Conservation (phyloP, 2,329 filamentous ascomycete genomes). For the Microsporum canis region DNA sequence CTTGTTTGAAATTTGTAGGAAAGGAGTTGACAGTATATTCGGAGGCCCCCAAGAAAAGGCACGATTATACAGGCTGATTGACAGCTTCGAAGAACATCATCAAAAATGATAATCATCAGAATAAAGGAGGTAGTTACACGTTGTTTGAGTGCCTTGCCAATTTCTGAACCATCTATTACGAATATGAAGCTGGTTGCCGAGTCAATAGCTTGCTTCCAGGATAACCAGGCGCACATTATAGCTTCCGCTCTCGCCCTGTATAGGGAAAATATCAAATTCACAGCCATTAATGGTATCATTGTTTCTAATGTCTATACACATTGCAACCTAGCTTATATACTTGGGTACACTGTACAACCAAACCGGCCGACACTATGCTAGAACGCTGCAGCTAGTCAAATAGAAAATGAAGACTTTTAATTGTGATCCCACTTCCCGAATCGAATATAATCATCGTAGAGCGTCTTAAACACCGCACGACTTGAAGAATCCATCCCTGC, state of each 20-base stretch:
- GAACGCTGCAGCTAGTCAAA: not conserved
- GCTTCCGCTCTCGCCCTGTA: too few species aligned
- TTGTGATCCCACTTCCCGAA: conserved; percentile 40
- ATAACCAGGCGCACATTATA: too few species aligned
- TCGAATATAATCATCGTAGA: conserved; percentile 43
- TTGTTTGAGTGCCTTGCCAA: not conserved
- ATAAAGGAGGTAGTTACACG: too few species aligned
- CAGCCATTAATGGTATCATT: not conserved
- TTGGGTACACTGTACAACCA: not conserved
- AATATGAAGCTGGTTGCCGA: too few species aligned
- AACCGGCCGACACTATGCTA: not conserved
- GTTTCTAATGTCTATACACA: not conserved
- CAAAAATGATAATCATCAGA: not conserved
- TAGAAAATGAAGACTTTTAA: conserved; percentile 16
- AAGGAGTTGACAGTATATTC: conserved; percentile 56
- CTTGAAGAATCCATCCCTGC: conserved; percentile 41
- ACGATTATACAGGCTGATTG: conserved; percentile 19
- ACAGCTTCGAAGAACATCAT: conserved; percentile 15
- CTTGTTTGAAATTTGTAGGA: conserved; percentile 47
- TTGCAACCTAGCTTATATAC: not conserved
- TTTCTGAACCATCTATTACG: not conserved
- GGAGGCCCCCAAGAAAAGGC: conserved; percentile 48
- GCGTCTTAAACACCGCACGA: conserved; percentile 41
- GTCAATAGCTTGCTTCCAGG: too few species aligned
- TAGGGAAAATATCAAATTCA: too few species aligned